Evolutionary conservation across 2,329 filamentous ascomycete species (phyloP).

Genomic region (Penicillium vulpinum): DNA sequence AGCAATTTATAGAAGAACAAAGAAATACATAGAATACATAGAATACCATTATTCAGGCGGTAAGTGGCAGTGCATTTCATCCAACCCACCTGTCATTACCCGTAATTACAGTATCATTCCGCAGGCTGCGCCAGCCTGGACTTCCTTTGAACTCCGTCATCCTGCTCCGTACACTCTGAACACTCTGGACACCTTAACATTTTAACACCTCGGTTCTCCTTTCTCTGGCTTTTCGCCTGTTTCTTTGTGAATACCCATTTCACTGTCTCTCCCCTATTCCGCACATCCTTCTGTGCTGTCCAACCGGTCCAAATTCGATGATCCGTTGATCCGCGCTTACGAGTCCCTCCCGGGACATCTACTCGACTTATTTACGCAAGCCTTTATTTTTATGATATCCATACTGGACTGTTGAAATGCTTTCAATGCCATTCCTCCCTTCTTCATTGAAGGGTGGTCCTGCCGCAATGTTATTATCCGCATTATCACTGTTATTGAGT

Average conservation of each 20-base stretch:
- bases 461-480: slow-evolving; percentile 25
- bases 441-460: slow-evolving; percentile 12
- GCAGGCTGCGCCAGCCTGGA: slow-evolving; percentile 19
- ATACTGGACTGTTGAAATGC: slow-evolving; percentile 16
- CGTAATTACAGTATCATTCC: neutral
- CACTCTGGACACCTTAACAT: too few relatives aligned
- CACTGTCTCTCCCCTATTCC: neutral
- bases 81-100: neutral
- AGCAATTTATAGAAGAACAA: too few relatives aligned
- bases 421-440: slow-evolving; percentile 20
- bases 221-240: neutral
- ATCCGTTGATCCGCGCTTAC: slow-evolving; percentile 16
- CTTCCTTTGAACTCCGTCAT: slow-evolving; percentile 14
- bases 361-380: slow-evolving; percentile 1
- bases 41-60: neutral
- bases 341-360: slow-evolving; percentile 20
- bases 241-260: neutral
- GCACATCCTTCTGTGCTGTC: neutral
- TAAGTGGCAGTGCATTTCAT: neutral
- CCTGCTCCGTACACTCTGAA: slow-evolving; percentile 4
- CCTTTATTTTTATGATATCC: slow-evolving; percentile 3
- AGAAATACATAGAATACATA: neutral
- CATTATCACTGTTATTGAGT: slow-evolving; percentile 29
- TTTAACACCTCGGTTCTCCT: slow-evolving; percentile 1
- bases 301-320: slow-evolving; percentile 13